Conservation (phyloP, 2,329 filamentous ascomycete species). For the Microdochium trichocladiopsis region DNA sequence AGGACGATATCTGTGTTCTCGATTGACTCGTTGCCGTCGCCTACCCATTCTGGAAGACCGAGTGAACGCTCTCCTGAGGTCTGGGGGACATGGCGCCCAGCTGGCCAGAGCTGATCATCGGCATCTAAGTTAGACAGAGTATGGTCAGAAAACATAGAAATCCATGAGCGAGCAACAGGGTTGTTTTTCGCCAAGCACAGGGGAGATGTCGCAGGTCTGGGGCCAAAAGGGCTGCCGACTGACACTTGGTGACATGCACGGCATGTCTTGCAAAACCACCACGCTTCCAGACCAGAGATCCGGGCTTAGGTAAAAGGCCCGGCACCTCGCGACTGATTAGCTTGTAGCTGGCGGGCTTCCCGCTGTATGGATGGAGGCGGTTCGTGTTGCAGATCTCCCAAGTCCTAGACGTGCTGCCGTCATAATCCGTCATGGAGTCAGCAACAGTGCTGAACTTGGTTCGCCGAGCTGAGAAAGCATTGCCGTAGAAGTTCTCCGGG, state of each 20-base stretch:
- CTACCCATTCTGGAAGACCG: conserved; percentile 73
- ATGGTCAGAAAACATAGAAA: too few relatives aligned
- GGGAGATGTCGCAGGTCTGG: too few relatives aligned
- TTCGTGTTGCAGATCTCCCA: conserved; percentile 88
- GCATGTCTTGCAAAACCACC: conserved; percentile 83
- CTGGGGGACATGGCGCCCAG: conserved; percentile 81
- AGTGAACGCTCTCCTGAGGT: conserved; percentile 71
- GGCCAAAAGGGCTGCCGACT: conserved; percentile 29
- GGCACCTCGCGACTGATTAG: conserved; percentile 83
- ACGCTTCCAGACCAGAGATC: conserved; percentile 79
- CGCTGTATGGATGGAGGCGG: conserved; percentile 78
- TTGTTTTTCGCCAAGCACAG: conserved; percentile 1
- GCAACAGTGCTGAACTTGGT: conserved; percentile 68
- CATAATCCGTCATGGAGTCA: conserved; percentile 70
- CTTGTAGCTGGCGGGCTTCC: conserved; percentile 83
- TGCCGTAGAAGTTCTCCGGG: conserved; percentile 78
- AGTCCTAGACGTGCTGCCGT: conserved; percentile 69
- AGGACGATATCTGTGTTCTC: conserved; percentile 82
- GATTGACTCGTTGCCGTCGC: conserved; percentile 59
- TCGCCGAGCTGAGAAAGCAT: conserved; percentile 81
- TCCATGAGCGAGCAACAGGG: too few relatives aligned
- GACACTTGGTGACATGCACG: conserved; percentile 85
- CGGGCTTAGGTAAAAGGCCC: conserved; percentile 71
- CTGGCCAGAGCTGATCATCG: conserved; percentile 77
- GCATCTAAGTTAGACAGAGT: conserved; percentile 51